Percentiles rank a stretch among this genome's conserved stretches.
Conservation (phyloP, 495 filamentous ascomycete species). For the Haplographium delicatum region DNA sequence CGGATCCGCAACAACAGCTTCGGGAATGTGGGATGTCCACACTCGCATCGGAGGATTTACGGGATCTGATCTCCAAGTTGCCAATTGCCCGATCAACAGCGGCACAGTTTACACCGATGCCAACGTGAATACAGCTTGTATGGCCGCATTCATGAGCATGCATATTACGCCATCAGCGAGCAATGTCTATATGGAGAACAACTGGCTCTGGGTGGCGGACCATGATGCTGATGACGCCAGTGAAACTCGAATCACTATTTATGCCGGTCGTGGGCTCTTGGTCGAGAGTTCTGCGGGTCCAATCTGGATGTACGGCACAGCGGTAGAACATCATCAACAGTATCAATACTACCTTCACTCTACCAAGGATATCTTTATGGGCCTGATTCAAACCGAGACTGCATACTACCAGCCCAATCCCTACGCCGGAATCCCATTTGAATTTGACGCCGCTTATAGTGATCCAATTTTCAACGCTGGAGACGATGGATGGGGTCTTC, state of each 20-base stretch:
- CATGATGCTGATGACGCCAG: conserved; percentile 45
- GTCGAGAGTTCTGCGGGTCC: conserved; percentile 46
- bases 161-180: conserved; percentile 41
- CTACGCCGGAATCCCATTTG: conserved; percentile 52
- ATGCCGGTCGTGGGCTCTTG: conserved; percentile 33
- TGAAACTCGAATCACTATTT: conserved; percentile 63
- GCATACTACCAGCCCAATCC: conserved; percentile 63
- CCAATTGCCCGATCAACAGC: conserved; percentile 28
- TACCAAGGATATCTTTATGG: conserved; percentile 64
- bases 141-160: conserved; percentile 45
- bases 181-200: conserved; percentile 53
- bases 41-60: conserved; percentile 39
- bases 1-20: neutral
- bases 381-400: conserved; percentile 79
- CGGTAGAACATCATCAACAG: conserved; percentile 68
- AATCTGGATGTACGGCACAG: conserved; percentile 52
- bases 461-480: conserved; percentile 59
- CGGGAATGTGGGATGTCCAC: conserved; percentile 36
- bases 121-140: conserved; percentile 31
- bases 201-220: conserved; percentile 56
- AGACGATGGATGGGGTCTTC: conserved; percentile 50
- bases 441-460: conserved; percentile 37
- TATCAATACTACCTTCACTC: conserved; percentile 76
- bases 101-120: neutral
- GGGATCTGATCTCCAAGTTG: conserved; percentile 36